Percentiles rank a stretch among this genome's conserved stretches.
These are phyloP conservation scores for Stentor coeruleus DNA, from an alignment of 73 alveolate genomes.

Conservation along the genomic window DNA sequence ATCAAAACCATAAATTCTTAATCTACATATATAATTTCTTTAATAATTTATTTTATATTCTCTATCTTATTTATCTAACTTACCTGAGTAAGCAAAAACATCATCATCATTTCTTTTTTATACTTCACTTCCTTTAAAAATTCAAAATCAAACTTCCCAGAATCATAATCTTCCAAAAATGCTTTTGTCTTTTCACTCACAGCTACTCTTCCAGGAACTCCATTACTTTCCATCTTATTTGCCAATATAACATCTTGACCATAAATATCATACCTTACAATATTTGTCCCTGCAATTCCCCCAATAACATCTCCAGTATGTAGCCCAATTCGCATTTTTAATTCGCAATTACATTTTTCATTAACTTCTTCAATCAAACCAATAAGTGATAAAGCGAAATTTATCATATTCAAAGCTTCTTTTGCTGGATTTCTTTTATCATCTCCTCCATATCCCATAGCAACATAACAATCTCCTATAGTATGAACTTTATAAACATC, in stretches of 20 bases:
- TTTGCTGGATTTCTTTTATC: slow-evolving; percentile 85
- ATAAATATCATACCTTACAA: slow-evolving; percentile 60
- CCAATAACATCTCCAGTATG: slow-evolving; percentile 62
- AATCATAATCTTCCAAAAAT: slow-evolving; percentile 45
- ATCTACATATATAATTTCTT: too few species aligned
- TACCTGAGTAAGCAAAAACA: too few species aligned
- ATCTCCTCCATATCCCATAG: slow-evolving; percentile 88
- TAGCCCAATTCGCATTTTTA: slow-evolving; percentile 81
- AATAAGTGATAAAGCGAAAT: slow-evolving; percentile 90
- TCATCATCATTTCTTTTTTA: too few species aligned
- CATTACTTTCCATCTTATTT: slow-evolving; percentile 55
- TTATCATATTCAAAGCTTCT: slow-evolving; percentile 88
- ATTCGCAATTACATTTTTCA: slow-evolving; percentile 58
- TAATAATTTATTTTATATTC: too few species aligned
- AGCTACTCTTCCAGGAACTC: slow-evolving; percentile 52
- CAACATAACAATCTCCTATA: slow-evolving; percentile 94
- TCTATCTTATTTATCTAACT: too few species aligned
- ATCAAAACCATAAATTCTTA: too few species aligned
- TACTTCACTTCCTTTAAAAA: too few species aligned
- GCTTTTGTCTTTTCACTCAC: slow-evolving; percentile 50
- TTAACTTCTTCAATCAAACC: slow-evolving; percentile 83
- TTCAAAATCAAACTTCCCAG: too few species aligned
- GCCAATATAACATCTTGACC: slow-evolving; percentile 63
- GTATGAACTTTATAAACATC: slow-evolving; percentile 94
- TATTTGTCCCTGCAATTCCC: slow-evolving; percentile 38